Evolutionary conservation across 2,329 filamentous ascomycete genomes (phyloP).

Genomic region (Aspergillus flavus): DNA sequence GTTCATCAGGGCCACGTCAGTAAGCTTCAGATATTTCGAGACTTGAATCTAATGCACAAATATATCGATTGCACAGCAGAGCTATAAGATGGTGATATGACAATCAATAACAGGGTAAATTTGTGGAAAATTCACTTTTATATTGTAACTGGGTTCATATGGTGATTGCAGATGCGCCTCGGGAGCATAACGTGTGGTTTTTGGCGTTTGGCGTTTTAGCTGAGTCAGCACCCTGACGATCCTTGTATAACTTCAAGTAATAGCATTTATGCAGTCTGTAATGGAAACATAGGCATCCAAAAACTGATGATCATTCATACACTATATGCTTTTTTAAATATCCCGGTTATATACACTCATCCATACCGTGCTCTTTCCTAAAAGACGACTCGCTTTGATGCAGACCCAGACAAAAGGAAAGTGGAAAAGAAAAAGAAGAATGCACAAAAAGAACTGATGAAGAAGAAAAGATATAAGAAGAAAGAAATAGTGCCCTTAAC

Average conservation of each 20-base stretch:
- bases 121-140: background rate
- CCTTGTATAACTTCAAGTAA: background rate
- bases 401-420: background rate
- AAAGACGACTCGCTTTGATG: background rate
- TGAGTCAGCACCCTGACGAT: slow-evolving; percentile 6
- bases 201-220: slow-evolving; percentile 1
- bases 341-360: background rate
- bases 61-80: background rate
- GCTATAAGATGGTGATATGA: background rate
- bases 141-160: background rate
- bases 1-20: background rate
- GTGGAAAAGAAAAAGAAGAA: background rate
- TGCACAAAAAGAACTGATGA: background rate
- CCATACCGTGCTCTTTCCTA: background rate
- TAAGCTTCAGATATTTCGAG: background rate
- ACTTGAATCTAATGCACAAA: background rate
- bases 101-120: background rate
- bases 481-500: background rate
- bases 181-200: slow-evolving; percentile 3
- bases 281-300: background rate
- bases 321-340: background rate
- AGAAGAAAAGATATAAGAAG: background rate
- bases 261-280: background rate
- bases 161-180: background rate
- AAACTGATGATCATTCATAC: background rate